Percentiles rank a stretch among this genome's conserved stretches.
These are phyloP conservation scores for Quercus dentata DNA, from an alignment of 306 rosid genomes.

Conservation along the genomic window DNA sequence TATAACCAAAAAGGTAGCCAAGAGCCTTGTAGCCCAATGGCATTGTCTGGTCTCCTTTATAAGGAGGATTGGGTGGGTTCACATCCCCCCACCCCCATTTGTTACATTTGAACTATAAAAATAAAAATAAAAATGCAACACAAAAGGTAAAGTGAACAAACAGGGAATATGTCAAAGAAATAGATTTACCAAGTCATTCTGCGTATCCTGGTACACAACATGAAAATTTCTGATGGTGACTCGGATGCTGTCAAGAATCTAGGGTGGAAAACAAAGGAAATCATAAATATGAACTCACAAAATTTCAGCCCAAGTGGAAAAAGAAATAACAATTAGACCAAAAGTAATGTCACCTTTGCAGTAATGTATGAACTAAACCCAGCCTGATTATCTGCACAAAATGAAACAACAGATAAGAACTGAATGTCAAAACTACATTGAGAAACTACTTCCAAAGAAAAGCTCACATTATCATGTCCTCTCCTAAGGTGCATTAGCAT, in stretches of 20 bases:
- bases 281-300: background rate
- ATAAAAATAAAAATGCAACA: background rate
- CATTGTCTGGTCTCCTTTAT: too few species aligned
- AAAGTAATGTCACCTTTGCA: slow-evolving; percentile 63
- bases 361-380: slow-evolving; percentile 82
- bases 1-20: too few species aligned
- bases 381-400: slow-evolving; percentile 67
- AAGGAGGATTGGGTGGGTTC: too few species aligned
- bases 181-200: slow-evolving; percentile 52
- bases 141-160: slow-evolving; percentile 1
- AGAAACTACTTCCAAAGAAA: background rate
- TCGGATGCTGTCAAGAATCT: slow-evolving; percentile 94
- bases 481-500: too few species aligned
- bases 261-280: slow-evolving; percentile 12
- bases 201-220: slow-evolving; percentile 52
- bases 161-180: background rate
- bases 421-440: slow-evolving; percentile 1
- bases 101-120: too few species aligned
- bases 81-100: too few species aligned
- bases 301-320: slow-evolving; percentile 12
- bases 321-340: slow-evolving; percentile 2
- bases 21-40: too few species aligned
- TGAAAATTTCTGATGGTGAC: slow-evolving; percentile 79
- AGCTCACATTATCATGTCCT: background rate
- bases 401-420: slow-evolving; percentile 22